These are phyloP conservation scores for Myxozyma mucilagina DNA, from an alignment of 805 yeast species.

Conservation along the genomic window DNA sequence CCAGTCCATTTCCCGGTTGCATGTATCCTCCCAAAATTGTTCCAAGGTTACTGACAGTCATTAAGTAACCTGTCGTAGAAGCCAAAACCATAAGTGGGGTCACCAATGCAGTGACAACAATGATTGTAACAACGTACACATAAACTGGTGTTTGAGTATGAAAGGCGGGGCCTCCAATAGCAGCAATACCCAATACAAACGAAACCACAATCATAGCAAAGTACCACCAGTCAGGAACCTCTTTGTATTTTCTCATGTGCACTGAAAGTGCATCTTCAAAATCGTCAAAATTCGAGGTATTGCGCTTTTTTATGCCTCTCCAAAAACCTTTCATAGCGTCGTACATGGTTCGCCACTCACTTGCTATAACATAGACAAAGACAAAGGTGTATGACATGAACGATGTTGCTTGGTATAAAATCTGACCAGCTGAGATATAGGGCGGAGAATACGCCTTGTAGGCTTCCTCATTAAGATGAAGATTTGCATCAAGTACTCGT, in stretches of 20 bases:
- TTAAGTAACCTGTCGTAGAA: slow-evolving; percentile 59
- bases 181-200: slow-evolving; percentile 46
- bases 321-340: not conserved
- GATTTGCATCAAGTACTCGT: slow-evolving; percentile 42
- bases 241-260: slow-evolving; percentile 56
- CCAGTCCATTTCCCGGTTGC: slow-evolving; percentile 59
- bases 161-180: slow-evolving; percentile 46
- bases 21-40: slow-evolving; percentile 66
- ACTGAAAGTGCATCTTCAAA: slow-evolving; percentile 37
- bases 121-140: slow-evolving; percentile 58
- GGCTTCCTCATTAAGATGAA: slow-evolving; percentile 47
- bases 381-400: slow-evolving; percentile 59
- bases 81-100: slow-evolving; percentile 62
- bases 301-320: slow-evolving; percentile 39
- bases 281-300: slow-evolving; percentile 62
- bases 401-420: slow-evolving; percentile 57
- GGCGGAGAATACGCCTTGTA: slow-evolving; percentile 63
- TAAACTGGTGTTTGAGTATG: slow-evolving; percentile 58
- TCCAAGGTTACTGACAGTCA: slow-evolving; percentile 61
- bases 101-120: slow-evolving; percentile 54
- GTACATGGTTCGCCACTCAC: slow-evolving; percentile 12
- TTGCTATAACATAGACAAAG: slow-evolving; percentile 44
- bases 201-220: slow-evolving; percentile 49
- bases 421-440: slow-evolving; percentile 61
- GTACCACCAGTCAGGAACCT: slow-evolving; percentile 67